Base-by-base conservation (phyloP, 345 rosid genomes). In the Rhodamnia argentea region DNA sequence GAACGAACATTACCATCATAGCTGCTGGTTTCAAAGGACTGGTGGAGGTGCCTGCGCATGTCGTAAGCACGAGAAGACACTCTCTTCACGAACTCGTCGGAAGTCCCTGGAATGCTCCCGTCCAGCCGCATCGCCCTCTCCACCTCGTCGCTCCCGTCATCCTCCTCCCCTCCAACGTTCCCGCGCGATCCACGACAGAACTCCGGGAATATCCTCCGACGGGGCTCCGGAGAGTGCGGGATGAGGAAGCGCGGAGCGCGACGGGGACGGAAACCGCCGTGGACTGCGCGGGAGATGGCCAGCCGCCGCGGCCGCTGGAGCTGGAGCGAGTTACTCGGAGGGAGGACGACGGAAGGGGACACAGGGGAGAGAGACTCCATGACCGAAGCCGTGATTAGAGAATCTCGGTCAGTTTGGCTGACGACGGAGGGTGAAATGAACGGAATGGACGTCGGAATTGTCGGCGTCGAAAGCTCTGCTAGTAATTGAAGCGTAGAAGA, bases 61-160 rank as follows among this genome's bases (percentile, higher is more conserved):
- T 93, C 98, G 83, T 97, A 97, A 82, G 99, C 99, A 87, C 99
- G 98, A 40, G 99, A 97, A 4, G 99, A 96, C 12, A 96, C 98
- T 88, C 86, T 92, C 92, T 92, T 93, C 70, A 97, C 92, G 86
- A 96, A 96, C 93, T 95, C 99, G 64, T 92, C 90, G 24, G 98
- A 94, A 42, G 93, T 94, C 56, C 98, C 94, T 3, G 99, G 99
- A 87, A 97, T 94, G 62, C 94, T 93, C 64, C 99, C 99, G 90
- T 97, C 99, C 94, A 94, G 78, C 88, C 95, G 93, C 89, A 97
- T 92, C 89, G 99, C 99, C 87, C 92, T 90, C 85, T 97, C 99
- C 51, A 94, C 92, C 81, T 96, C 99, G 82, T 95, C 94, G 52
- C 88, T 89, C 44, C 83, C 92, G 16, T 84, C 90, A 64, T 87